Base-by-base conservation (phyloP, 2,329 filamentous ascomycete genomes). In the Acephala macrosclerotiorum region DNA sequence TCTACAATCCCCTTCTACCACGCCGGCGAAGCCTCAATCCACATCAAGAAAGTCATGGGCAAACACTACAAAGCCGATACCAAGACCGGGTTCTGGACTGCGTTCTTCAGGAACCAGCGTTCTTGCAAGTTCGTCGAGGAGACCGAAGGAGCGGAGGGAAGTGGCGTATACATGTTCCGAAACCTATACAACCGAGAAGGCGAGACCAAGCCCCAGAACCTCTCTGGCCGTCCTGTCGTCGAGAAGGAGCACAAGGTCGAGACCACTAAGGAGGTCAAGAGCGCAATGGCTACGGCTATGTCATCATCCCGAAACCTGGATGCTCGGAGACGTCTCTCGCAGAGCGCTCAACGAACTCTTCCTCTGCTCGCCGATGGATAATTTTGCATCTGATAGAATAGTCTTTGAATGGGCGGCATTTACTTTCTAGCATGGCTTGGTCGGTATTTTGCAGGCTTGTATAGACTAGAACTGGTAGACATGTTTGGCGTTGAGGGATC, bases 1-100 rank as follows among this genome's bases (percentile, higher is more conserved):
- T 83, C 86, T 78, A 84, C 79, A 70, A 88, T 88, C 55, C 86
- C 86, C 16, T 87, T 87, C 76, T 89, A 89, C 79, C 80, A 87
- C 70, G 85, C 85, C 25, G 82, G 85, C 66, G 83, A 86, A 73
- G 86, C 86, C n/a, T 87, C 85, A 11, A 79, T 82, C 64, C 83
- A 85, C 42, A 85, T 89, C 74, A 81, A 80, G 72, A 81, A 82
- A 11, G 77, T 88, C n/a, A 81, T 89, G 20, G 86, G 86, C 8
- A 79, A 83, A 35, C 78, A 84, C 61, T 89, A 89, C 77, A 80
- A 80, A 73, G 74, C 77, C 9, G 83, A 85, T 66, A 63, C 66
- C 14, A 74, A 76, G 66, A 78, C 75, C 3, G 66, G 70, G 8
- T 78, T 77, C 72, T 77, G 75, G 76, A 73, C 71, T 1, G 76